phyloP scores from a whole-genome alignment of 2,329 filamentous ascomycete species.

The Botryotinia narcissicola region DNA sequence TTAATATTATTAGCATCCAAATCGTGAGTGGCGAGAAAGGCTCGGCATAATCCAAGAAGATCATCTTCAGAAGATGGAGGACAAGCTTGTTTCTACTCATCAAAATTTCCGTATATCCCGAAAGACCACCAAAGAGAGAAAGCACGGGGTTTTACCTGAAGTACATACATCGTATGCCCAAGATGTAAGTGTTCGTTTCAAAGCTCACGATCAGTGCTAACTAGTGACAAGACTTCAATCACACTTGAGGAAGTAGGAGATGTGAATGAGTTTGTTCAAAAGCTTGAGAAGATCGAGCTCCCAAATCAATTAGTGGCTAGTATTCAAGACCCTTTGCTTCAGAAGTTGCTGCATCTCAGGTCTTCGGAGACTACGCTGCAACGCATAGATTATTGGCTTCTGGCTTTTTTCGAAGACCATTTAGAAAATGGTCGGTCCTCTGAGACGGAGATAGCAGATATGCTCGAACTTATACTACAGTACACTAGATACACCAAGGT shows the following conservation, averaged over 20 bases:
- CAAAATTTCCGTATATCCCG: conserved; percentile 64
- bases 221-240: conserved; percentile 50
- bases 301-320: conserved; percentile 80
- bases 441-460: conserved; percentile 49
- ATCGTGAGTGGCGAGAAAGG: conserved; percentile 69
- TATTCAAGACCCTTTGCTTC: conserved; percentile 71
- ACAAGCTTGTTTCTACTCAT: conserved; percentile 42
- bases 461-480: conserved; percentile 54
- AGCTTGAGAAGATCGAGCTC: conserved; percentile 73
- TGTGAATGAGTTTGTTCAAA: conserved; percentile 65
- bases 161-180: conserved; percentile 73
- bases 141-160: conserved; percentile 57
- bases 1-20: conserved; percentile 56
- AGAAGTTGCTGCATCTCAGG: conserved; percentile 70
- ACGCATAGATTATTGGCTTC: conserved; percentile 59
- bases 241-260: conserved; percentile 77
- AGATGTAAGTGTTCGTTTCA: conserved; percentile 47
- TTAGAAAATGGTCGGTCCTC: conserved; percentile 52
- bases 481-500: conserved; percentile 59
- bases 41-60: conserved; percentile 65
- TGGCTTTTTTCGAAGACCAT: conserved; percentile 53
- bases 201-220: background rate
- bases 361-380: conserved; percentile 51
- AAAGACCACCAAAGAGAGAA: conserved; percentile 46
- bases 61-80: conserved; percentile 49